phyloP scores from a whole-genome alignment of 2,329 filamentous ascomycete species.

The Magnaporthiopsis rhizophila region DNA sequence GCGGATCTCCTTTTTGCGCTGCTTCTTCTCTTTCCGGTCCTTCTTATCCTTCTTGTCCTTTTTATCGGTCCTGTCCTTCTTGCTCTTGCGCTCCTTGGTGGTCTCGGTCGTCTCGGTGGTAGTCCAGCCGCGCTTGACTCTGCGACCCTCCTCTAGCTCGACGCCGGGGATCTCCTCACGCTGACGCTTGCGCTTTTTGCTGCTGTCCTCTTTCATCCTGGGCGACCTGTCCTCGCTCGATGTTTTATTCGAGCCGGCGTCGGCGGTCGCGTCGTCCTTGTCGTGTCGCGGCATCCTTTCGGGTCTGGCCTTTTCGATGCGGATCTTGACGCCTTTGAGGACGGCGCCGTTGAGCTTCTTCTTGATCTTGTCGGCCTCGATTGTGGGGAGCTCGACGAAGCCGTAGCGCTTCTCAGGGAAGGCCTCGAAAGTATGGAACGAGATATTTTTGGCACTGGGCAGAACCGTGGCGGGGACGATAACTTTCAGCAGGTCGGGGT shows the following conservation, averaged over 20 bases:
- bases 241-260: constrained; percentile 17
- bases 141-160: constrained; percentile 63
- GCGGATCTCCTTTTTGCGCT: constrained; percentile 48
- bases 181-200: constrained; percentile 42
- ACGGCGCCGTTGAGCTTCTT: constrained; percentile 85
- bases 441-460: constrained; percentile 65
- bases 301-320: constrained; percentile 71
- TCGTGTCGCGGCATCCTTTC: constrained; percentile 39
- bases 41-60: constrained; percentile 38
- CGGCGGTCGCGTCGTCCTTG: constrained; percentile 20
- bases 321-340: constrained; percentile 77
- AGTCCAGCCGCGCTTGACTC: constrained; percentile 86
- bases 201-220: constrained; percentile 23
- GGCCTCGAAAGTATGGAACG: constrained; percentile 78
- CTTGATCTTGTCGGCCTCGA: constrained; percentile 83
- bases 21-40: constrained; percentile 46
- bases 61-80: constrained; percentile 32
- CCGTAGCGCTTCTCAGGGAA: constrained; percentile 90
- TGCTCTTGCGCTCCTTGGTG: constrained; percentile 36
- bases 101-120: constrained; percentile 48
- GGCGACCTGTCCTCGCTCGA: constrained; percentile 14
- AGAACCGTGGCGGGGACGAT: constrained; percentile 63
- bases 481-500: constrained; percentile 61
- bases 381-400: constrained; percentile 72
- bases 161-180: constrained; percentile 53